Conservation (phyloP, 768 basidiomycete species). For the Myochromella boudieri region DNA sequence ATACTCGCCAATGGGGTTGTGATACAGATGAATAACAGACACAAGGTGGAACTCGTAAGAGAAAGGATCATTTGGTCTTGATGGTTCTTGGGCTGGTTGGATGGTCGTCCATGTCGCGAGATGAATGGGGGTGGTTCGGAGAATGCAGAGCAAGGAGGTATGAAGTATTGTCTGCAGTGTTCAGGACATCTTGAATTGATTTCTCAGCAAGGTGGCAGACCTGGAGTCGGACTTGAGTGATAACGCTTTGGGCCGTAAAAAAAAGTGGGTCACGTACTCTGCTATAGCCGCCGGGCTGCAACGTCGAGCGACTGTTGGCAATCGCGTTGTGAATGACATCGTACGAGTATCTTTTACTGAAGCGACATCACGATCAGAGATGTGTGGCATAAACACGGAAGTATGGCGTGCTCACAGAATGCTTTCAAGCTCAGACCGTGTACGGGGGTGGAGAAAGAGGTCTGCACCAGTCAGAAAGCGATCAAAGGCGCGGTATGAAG, state of each 20-base stretch:
- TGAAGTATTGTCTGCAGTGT: constrained; percentile 64
- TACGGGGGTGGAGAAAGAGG: constrained; percentile 68
- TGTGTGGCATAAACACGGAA: neutral
- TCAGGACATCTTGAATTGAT: constrained; percentile 69
- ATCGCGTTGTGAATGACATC: constrained; percentile 84
- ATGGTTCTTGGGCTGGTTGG: constrained; percentile 33
- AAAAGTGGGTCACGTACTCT: constrained; percentile 31
- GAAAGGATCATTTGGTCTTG: constrained; percentile 34
- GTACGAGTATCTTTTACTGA: constrained; percentile 71
- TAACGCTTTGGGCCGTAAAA: neutral
- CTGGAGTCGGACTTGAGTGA: constrained; percentile 30
- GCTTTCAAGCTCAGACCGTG: constrained; percentile 64
- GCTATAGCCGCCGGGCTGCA: constrained; percentile 55
- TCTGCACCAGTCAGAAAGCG: constrained; percentile 73
- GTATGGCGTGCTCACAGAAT: constrained; percentile 52
- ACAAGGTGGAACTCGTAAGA: constrained; percentile 10
- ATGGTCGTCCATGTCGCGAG: constrained; percentile 33
- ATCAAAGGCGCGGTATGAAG: constrained; percentile 78
- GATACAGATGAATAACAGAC: constrained; percentile 15
- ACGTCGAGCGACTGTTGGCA: constrained; percentile 60
- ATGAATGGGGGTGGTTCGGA: constrained; percentile 26
- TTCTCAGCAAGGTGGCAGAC: constrained; percentile 69
- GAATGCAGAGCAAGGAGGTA: constrained; percentile 66
- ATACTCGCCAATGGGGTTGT: constrained; percentile 12
- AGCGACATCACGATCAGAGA: constrained; percentile 10